These are phyloP conservation scores for Phialemoniopsis sp. DNA, from an alignment of 2,329 filamentous ascomycete species.

Conservation along the genomic window DNA sequence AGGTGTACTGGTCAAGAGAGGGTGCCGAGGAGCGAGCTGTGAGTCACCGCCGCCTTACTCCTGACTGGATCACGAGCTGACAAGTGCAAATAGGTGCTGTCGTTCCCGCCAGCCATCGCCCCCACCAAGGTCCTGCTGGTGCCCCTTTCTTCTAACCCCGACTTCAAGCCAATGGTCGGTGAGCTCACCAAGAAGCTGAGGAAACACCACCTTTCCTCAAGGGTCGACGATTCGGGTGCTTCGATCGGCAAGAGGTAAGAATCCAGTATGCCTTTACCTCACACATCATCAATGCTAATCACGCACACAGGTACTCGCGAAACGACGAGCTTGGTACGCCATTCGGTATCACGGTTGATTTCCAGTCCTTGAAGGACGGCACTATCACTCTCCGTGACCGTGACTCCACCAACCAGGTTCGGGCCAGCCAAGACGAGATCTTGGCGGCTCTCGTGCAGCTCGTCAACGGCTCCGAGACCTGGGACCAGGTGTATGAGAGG, in stretches of 20 bases:
- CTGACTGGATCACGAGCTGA: too few species aligned
- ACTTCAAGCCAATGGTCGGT: constrained; percentile 73
- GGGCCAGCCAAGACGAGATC: constrained; percentile 65
- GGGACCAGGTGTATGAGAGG: constrained; percentile 43
- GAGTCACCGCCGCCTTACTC: too few species aligned
- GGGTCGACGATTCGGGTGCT: constrained; percentile 84
- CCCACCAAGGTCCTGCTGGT: constrained; percentile 94
- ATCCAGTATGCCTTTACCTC: too few species aligned
- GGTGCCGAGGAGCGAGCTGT: too few species aligned
- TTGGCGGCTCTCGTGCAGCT: too few species aligned
- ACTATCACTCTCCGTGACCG: constrained; percentile 80
- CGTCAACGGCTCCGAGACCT: too few species aligned
- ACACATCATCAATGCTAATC: too few species aligned
- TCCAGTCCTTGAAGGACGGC: constrained; percentile 80
- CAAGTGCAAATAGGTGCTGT: constrained; percentile 51
- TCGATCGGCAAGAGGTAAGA: constrained; percentile 80
- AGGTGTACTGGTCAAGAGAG: constrained; percentile 84
- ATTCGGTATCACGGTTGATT: constrained; percentile 85
- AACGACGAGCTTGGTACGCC: constrained; percentile 91
- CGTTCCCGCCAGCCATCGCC: constrained; percentile 62
- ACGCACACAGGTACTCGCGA: constrained; percentile 67
- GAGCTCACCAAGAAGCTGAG: constrained; percentile 74
- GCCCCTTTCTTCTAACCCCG: constrained; percentile 75
- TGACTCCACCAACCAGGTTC: constrained; percentile 81
- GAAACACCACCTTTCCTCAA: constrained; percentile 71